Base-by-base conservation (phyloP, 1,284 basidiomycete genomes). In the Amylostereum chailletii region DNA sequence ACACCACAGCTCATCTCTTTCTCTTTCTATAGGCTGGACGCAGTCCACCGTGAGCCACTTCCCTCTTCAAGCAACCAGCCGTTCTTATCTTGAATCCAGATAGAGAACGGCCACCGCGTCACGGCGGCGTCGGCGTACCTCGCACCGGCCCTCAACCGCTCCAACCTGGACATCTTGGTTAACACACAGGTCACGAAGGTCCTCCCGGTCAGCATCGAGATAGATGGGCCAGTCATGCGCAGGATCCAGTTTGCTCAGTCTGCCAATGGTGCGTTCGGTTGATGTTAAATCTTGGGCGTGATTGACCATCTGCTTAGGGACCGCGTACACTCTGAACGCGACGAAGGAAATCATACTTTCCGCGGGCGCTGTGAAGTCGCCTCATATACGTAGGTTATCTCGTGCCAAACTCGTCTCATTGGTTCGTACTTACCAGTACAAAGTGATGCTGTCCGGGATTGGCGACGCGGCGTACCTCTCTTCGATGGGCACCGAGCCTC, bases 271-370 rank as follows among this genome's bases (percentile, higher is more conserved):
- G n/a, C 5, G 42, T 30, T 10, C 7, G 7, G 4, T n/a, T 10
- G 27, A 30, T 27, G 27, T 27, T 31, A 30, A 26, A 31, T 6
- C 5, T 10, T 43, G 7, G 32, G 10, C 29, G 39, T 43, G 19
- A 31, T 6, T 43, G 27, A 43, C 30, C 32, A 30, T 11, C 10
- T 7, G 37, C 9, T 26, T 32, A 38, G 44, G 31, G 31, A 6
- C 48, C 42, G 34, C 42, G 49, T 10, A 47, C 26, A 49, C 30
- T 29, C 56, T 69, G 31, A 60, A 49, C 5, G 72, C 68, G 2
- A 54, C 41, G 32, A 68, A 66, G 42, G 72, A 74, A 53, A 51
- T 76, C n/a, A 68, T 77, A 34, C 62, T 77, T 4, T 71, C 72
- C 39, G 68, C 70, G 3, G 74, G 74, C 7, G 57, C 67, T 1